phyloP scores from a whole-genome alignment of 1,284 basidiomycete genomes.

The Laetiporus sulphureus region DNA sequence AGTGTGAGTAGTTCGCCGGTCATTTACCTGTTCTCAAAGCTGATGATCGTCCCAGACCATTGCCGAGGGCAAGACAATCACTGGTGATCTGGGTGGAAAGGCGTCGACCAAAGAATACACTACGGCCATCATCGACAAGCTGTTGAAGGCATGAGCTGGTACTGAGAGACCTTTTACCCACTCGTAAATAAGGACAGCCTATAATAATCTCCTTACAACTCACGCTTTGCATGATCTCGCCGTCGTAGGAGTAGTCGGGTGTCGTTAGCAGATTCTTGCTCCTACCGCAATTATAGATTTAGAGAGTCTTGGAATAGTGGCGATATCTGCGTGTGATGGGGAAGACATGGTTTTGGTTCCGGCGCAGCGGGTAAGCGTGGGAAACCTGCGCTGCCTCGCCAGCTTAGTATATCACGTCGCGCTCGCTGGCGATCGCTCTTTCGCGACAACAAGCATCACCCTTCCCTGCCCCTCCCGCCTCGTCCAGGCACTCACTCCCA shows the following conservation, averaged over 20 bases:
- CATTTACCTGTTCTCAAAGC: conserved; percentile 10
- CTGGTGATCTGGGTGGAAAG: conserved; percentile 89
- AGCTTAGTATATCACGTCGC: conserved; percentile 18
- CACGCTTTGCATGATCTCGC: no score
- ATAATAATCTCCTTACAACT: conserved; percentile 3
- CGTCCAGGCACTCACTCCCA: conserved; percentile 53
- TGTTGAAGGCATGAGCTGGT: conserved; percentile 38
- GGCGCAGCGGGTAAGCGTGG: conserved; percentile 21
- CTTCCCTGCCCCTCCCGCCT: conserved; percentile 34
- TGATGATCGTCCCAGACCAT: conserved; percentile 60
- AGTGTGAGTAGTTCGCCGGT: conserved; percentile 38
- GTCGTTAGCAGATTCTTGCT: no score
- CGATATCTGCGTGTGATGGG: not conserved
- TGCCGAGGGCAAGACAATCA: conserved; percentile 90
- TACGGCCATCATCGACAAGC: conserved; percentile 75
- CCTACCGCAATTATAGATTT: no score
- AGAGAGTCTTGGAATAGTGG: not conserved
- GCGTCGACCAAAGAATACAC: conserved; percentile 87
- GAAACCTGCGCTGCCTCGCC: conserved; percentile 16
- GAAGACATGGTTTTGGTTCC: conserved; percentile 1
- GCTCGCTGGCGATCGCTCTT: conserved; percentile 19
- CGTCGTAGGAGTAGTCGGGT: no score
- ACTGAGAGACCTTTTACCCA: not conserved
- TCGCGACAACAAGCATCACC: conserved; percentile 40
- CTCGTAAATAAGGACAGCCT: conserved; percentile 5